phyloP scores from a whole-genome alignment of 805 yeast species.

The Metschnikowia gelsemii region DNA sequence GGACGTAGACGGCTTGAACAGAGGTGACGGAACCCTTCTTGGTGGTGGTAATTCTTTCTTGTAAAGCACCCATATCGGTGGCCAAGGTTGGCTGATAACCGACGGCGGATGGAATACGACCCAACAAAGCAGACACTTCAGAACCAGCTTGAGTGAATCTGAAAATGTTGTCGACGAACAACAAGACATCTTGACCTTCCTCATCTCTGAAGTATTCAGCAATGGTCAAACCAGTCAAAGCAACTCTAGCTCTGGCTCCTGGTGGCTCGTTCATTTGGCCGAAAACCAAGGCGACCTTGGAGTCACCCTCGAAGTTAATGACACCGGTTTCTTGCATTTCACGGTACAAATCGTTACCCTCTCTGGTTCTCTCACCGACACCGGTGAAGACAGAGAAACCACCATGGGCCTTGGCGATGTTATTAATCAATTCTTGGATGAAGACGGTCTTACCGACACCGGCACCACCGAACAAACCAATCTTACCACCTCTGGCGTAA shows the following conservation, averaged over 20 bases:
- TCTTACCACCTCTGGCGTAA: slow-evolving; percentile 99
- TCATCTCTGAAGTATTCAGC: slow-evolving; percentile 99
- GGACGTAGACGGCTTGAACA: slow-evolving; percentile 99
- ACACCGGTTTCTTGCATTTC: slow-evolving; percentile 99
- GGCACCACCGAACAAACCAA: slow-evolving; percentile 99
- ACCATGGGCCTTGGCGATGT: slow-evolving; percentile 99
- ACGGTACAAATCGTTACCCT: slow-evolving; percentile 99
- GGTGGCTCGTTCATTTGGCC: slow-evolving; percentile 99
- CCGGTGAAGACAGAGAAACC: slow-evolving; percentile 99
- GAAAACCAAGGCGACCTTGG: slow-evolving; percentile 98
- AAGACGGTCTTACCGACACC: slow-evolving; percentile 99
- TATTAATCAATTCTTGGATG: slow-evolving; percentile 99
- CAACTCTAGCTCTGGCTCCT: slow-evolving; percentile 99
- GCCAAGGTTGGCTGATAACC: slow-evolving; percentile 99
- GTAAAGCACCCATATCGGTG: slow-evolving; percentile 99
- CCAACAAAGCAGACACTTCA: slow-evolving; percentile 98
- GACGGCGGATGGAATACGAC: slow-evolving; percentile 99
- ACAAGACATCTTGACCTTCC: slow-evolving; percentile 99
- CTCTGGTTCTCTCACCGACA: slow-evolving; percentile 99
- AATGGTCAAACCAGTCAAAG: slow-evolving; percentile 98
- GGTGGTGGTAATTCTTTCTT: slow-evolving; percentile 99
- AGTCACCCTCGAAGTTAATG: slow-evolving; percentile 98
- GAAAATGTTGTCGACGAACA: slow-evolving; percentile 99
- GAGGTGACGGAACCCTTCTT: slow-evolving; percentile 99
- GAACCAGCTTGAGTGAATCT: slow-evolving; percentile 99